Evolutionary conservation across 2,329 filamentous ascomycete genomes (phyloP), one percentile per base, ranked within the genome.

Genomic region (Aspergillus felis): DNA sequence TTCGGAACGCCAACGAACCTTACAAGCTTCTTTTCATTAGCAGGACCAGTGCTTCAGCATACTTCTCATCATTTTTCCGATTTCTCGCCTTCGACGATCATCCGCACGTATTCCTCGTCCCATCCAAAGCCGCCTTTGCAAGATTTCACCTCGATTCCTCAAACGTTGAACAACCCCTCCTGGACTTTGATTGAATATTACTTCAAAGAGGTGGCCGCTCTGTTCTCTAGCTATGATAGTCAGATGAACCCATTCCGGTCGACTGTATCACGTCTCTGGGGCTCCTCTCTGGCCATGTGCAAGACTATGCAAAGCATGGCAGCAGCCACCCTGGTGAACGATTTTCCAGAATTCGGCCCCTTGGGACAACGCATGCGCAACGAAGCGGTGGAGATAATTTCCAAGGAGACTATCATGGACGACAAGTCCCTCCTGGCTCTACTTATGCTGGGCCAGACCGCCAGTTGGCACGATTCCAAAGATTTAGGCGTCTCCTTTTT

Each of bases 201-300:
- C 63, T 87, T 87, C 72, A 82, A 82, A 63, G 82, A 86, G 58
- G 83, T 86, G 3, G 85, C 83, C 51, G 79, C 78, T 3, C 71
- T 87, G 9, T 87, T 85, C 67, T 87, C 84, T n/a, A 85, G 82
- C 57, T 87, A 85, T 63, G 85, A 87, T 68, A 85, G 84, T 22
- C 75, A 79, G 12, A 76, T 85, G 62, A 87, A 87, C 62, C 83
- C 84, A 0, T 87, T 86, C 61, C 76, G 84, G 41, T 82, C 80
- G 1, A 82, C 83, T 0, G 82, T 87, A 12, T 80, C 79, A 4
- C 79, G 80, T 24, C 75, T 85, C 2, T 86, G 83, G 79, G 76
- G 82, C 44, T 80, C 79, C n/a, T 85, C 82, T 0, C 74, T 81
- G 20, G 82, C 83, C 0, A 82, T 86, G 52, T 84, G 82, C 64